phyloP scores from a whole-genome alignment of 2,329 filamentous ascomycete genomes.

The Aspergillus sergii region DNA sequence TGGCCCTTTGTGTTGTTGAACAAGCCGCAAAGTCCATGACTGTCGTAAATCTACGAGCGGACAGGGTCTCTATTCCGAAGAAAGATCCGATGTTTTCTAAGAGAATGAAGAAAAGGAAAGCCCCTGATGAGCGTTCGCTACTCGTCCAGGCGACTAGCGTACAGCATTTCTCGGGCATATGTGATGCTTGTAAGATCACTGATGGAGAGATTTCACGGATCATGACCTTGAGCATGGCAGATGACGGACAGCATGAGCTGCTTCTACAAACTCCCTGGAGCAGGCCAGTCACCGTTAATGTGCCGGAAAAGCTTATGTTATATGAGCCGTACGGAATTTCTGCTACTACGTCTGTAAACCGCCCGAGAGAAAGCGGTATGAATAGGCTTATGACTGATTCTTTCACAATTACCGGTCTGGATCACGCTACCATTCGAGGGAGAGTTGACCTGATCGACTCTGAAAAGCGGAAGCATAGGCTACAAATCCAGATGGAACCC shows the following conservation, averaged over 20 bases:
- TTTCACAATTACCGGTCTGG: conserved; percentile 54
- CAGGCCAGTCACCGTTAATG: conserved; percentile 65
- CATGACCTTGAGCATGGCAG: conserved; percentile 68
- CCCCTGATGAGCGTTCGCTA: conserved; percentile 27
- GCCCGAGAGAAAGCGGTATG: conserved; percentile 57
- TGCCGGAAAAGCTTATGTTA: conserved; percentile 61
- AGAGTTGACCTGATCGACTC: conserved; percentile 68
- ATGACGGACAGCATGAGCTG: conserved; percentile 65
- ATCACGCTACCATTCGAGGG: conserved; percentile 61
- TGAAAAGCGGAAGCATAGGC: conserved; percentile 64
- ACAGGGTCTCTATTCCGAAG: conserved; percentile 40
- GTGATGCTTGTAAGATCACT: conserved; percentile 71
- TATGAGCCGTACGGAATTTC: conserved; percentile 64
- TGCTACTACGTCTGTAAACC: conserved; percentile 53
- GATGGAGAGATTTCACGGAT: conserved; percentile 71
- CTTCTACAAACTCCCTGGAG: conserved; percentile 78
- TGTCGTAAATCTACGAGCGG: conserved; percentile 65
- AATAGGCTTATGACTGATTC: conserved; percentile 49
- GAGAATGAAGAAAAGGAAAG: conserved; percentile 26
- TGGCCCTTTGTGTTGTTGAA: conserved; percentile 69
- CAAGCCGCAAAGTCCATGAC: conserved; percentile 67
- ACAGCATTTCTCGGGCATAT: conserved; percentile 66
- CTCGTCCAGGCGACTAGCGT: conserved; percentile 47
- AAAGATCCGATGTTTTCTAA: conserved; percentile 29
- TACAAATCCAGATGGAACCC: conserved; percentile 69